Conservation (phyloP, 1,284 basidiomycete species). For the Chondrostereum purpureum region DNA sequence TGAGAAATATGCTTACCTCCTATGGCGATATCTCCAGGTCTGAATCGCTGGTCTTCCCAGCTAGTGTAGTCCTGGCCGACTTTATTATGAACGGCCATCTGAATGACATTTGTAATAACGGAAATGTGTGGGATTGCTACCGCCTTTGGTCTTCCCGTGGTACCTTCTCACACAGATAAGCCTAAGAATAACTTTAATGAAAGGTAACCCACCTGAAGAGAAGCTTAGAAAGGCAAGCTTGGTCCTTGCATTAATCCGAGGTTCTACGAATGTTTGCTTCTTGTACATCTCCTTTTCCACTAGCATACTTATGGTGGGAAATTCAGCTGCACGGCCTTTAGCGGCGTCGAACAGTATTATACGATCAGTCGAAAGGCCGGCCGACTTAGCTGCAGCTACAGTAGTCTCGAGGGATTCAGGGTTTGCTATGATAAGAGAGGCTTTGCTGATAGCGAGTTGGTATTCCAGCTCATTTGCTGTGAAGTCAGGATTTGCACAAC, state of each 20-base stretch:
- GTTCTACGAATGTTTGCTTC: constrained; percentile 27
- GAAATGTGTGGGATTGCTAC: constrained; percentile 59
- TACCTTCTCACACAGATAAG: constrained; percentile 31
- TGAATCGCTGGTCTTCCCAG: constrained; percentile 33
- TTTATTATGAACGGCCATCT: constrained; percentile 44
- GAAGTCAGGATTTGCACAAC: constrained; percentile 57
- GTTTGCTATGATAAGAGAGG: constrained; percentile 53
- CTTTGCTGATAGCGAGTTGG: constrained; percentile 45
- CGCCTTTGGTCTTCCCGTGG: constrained; percentile 37
- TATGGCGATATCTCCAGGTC: constrained; percentile 24
- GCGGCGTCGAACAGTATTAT: constrained; percentile 38
- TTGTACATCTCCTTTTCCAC: constrained; percentile 27
- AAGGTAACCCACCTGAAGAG: constrained; percentile 45
- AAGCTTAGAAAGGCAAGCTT: constrained; percentile 65
- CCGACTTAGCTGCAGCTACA: constrained; percentile 45
- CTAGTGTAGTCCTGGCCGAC: constrained; percentile 28
- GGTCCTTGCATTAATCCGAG: constrained; percentile 31
- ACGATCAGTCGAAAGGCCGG: constrained; percentile 44
- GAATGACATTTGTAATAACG: constrained; percentile 54
- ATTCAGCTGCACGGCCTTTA: not conserved
- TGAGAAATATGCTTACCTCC: constrained; percentile 21
- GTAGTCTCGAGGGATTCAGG: constrained; percentile 44
- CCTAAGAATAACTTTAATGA: not conserved
- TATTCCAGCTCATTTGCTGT: constrained; percentile 55
- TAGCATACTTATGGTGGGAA: constrained; percentile 26